These are phyloP conservation scores for Rutstroemia sydowiana DNA, from an alignment of 2,329 filamentous ascomycete genomes.

Conservation along the genomic window DNA sequence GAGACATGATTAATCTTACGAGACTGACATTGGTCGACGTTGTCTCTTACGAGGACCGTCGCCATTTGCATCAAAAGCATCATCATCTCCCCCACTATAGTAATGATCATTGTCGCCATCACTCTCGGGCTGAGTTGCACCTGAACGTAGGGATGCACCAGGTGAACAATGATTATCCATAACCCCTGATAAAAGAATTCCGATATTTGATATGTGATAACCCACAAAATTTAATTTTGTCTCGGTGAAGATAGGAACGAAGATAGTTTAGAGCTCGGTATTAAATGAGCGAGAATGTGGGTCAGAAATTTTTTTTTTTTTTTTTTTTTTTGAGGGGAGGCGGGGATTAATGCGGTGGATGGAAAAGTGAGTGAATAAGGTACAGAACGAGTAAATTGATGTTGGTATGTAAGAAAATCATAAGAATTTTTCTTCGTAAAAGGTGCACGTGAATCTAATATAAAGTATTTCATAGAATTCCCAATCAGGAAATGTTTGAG, in stretches of 20 bases:
- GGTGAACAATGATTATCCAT: constrained; percentile 30
- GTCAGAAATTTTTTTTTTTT: not conserved
- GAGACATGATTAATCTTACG: constrained; percentile 34
- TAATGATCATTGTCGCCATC: constrained; percentile 25
- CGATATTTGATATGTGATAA: not conserved
- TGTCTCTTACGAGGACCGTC: constrained; percentile 37
- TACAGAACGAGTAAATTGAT: too few species aligned
- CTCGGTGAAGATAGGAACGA: constrained; percentile 26
- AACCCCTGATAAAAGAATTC: not conserved
- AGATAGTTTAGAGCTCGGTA: constrained; percentile 8
- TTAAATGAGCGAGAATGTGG: constrained; percentile 17
- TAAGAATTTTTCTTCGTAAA: too few species aligned
- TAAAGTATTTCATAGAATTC: not conserved
- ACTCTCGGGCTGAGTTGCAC: constrained; percentile 25
- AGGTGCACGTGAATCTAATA: too few species aligned
- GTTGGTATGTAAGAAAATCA: too few species aligned
- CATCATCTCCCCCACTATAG: constrained; percentile 26
- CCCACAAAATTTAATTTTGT: constrained; percentile 7
- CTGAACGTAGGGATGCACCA: constrained; percentile 19
- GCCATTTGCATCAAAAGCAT: constrained; percentile 28
- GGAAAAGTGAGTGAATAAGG: not conserved
- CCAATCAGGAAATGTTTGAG: too few species aligned
- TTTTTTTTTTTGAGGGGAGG: too few species aligned
- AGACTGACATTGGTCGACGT: constrained; percentile 40
- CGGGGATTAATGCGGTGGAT: too few species aligned